Base-by-base conservation (phyloP, 305 asterid species). In the Fraxinus baroniana region DNA sequence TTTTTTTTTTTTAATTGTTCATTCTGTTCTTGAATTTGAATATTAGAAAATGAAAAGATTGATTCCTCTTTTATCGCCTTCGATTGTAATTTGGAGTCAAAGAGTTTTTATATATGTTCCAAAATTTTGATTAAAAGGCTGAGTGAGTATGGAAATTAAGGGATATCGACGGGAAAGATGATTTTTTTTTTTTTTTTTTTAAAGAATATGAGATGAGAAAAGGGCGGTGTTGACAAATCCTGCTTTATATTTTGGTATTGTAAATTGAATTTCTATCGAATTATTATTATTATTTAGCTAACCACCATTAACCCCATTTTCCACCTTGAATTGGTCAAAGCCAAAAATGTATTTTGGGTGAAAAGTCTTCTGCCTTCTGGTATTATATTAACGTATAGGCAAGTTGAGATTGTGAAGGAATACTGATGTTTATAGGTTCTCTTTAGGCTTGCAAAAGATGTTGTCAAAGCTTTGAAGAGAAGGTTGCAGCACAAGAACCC, bases 401-500 rank as follows among this genome's bases (percentile, higher is more conserved):
- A 35, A 76, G 75, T 73, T 35, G 74, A 62, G 64, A 0, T 33
- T 82, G 37, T 86, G 28, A 78, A 55, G 79, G 78, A 79, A 28
- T 18, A 55, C 79, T 79, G 76, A 57, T 74, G 78, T 73, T 44
- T 46, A 26, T 12, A 74, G 60, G 35, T 70, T 76, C 76, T 87
- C 55, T 64, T 86, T 86, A 93, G 99, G 97, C 83, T 94, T 80
- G 97, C 97, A 75, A 97, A 95, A 91, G 99, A 97, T 83, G 94
- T 93, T 64, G 93, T 92, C 83, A 97, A 90, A 89, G 93, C 99
- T 83, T 89, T 93, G 88, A 97, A 97, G 93, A 97, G 87, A 84
- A 84, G 98, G 86, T 84, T 97, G 92, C 96, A 89, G 92, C 97
- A 95, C 94, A 97, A 93, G 97, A 95, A 91, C 85, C 93, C 98